Conservation (phyloP, 129 eudicot species). For the Flaveria trinervia region DNA sequence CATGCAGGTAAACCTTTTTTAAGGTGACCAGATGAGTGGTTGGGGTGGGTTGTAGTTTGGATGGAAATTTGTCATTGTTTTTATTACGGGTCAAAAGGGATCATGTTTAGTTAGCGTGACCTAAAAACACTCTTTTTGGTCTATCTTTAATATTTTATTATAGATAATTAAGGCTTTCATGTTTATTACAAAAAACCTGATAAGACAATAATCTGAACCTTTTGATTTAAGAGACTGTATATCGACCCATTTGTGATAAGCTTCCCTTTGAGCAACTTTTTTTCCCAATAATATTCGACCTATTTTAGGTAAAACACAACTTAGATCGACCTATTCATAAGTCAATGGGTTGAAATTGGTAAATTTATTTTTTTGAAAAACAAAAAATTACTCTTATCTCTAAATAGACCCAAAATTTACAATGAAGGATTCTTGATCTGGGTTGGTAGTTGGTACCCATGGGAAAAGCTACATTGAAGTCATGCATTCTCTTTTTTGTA, state of each 20-base stretch:
- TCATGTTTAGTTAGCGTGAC: not conserved
- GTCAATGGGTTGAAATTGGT: not conserved
- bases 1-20: constrained; percentile 46
- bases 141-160: not conserved
- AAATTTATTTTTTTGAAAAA: not conserved
- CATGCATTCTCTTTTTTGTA: not conserved
- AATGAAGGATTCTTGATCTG: not conserved
- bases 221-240: not conserved
- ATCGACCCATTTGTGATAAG: not conserved
- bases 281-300: not conserved
- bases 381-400: not conserved
- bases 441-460: not conserved
- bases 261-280: not conserved
- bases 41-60: not conserved
- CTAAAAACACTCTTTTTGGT: not conserved
- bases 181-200: not conserved
- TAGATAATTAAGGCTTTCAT: not conserved
- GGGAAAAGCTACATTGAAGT: not conserved
- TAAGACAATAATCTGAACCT: not conserved
- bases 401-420: not conserved
- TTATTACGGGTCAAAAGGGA: not conserved
- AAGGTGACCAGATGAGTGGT: not conserved
- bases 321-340: not conserved
- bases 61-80: not conserved
- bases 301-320: not conserved